A percentile compares a stretch with the other conserved stretches of the same genome.
Conservation (phyloP, 768 basidiomycete species). For the Tulasnella sp. region DNA sequence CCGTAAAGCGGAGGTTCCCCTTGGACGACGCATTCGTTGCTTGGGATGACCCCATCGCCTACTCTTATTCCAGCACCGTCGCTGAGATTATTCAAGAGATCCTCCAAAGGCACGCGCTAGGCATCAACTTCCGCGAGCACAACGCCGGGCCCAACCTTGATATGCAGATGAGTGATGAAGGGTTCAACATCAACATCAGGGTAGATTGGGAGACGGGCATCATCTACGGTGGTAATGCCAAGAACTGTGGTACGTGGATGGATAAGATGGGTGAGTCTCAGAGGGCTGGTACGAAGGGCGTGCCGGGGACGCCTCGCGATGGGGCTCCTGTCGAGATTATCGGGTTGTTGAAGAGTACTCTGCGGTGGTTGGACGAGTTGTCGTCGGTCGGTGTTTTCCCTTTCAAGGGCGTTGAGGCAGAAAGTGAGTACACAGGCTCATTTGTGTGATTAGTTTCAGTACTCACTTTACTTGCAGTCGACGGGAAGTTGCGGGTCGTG, state of each 20-base stretch:
- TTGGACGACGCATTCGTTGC: constrained; percentile 85
- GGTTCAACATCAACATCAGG: constrained; percentile 83
- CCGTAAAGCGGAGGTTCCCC: constrained; percentile 88
- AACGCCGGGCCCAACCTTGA: constrained; percentile 97
- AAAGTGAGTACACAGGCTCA: constrained; percentile 39
- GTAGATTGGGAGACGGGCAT: constrained; percentile 97
- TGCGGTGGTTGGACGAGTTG: constrained; percentile 75
- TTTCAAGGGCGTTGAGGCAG: constrained; percentile 76
- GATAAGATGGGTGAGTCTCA: constrained; percentile 95
- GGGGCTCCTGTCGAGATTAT: constrained; percentile 95
- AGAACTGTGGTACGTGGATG: constrained; percentile 95
- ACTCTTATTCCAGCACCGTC: constrained; percentile 64
- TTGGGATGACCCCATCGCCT: constrained; percentile 80
- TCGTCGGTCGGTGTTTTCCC: constrained; percentile 60
- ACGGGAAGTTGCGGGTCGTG: constrained; percentile 52
- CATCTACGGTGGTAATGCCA: constrained; percentile 70
- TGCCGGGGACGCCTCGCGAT: constrained; percentile 92
- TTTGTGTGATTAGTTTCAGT: not conserved
- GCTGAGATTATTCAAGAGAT: constrained; percentile 97
- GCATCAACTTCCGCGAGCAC: constrained; percentile 89
- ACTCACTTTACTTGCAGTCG: constrained; percentile 36
- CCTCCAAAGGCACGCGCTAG: constrained; percentile 81
- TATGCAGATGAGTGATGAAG: constrained; percentile 85
- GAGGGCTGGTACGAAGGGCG: constrained; percentile 85
- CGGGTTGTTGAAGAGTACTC: constrained; percentile 81